phyloP scores from a whole-genome alignment of 768 basidiomycete genomes.

The Leccinum incarnatum region DNA sequence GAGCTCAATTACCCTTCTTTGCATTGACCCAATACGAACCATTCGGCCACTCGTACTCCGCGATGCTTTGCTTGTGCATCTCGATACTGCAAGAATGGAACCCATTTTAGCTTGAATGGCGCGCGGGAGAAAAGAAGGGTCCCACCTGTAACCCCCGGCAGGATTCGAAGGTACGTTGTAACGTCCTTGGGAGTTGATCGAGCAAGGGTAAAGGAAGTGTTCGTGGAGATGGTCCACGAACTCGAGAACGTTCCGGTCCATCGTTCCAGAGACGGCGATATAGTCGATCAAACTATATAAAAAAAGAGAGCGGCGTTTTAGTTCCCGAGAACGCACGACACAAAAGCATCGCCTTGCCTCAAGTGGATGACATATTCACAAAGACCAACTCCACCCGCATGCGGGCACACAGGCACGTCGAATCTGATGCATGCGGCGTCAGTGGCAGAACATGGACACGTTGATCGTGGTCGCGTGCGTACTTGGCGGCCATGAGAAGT shows the following conservation, averaged over 20 bases:
- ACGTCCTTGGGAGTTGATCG: constrained; percentile 79
- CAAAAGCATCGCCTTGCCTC: constrained; percentile 40
- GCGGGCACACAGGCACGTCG: constrained; percentile 89
- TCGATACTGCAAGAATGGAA: constrained; percentile 61
- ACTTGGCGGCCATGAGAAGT: constrained; percentile 91
- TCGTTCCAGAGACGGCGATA: constrained; percentile 84
- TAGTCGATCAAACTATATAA: constrained; percentile 81
- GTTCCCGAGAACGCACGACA: neutral
- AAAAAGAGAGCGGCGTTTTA: neutral
- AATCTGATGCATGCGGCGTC: constrained; percentile 47
- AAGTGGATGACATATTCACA: constrained; percentile 93
- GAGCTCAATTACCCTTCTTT: constrained; percentile 1
- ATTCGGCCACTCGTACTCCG: constrained; percentile 81
- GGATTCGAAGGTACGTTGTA: constrained; percentile 84
- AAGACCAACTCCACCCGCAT: constrained; percentile 93
- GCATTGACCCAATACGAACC: constrained; percentile 42
- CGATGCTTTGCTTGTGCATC: constrained; percentile 79
- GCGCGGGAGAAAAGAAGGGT: neutral
- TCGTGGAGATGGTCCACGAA: constrained; percentile 92
- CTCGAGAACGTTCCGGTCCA: constrained; percentile 94
- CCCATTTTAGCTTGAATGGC: neutral
- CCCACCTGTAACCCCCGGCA: constrained; percentile 64
- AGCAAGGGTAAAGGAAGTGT: constrained; percentile 85
- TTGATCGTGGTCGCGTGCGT: constrained; percentile 17
- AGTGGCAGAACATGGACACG: neutral